Percentiles rank a stretch among this genome's conserved stretches.
Evolutionary conservation across 345 rosid genomes (phyloP).

Genomic region (Kandelia obovata): DNA sequence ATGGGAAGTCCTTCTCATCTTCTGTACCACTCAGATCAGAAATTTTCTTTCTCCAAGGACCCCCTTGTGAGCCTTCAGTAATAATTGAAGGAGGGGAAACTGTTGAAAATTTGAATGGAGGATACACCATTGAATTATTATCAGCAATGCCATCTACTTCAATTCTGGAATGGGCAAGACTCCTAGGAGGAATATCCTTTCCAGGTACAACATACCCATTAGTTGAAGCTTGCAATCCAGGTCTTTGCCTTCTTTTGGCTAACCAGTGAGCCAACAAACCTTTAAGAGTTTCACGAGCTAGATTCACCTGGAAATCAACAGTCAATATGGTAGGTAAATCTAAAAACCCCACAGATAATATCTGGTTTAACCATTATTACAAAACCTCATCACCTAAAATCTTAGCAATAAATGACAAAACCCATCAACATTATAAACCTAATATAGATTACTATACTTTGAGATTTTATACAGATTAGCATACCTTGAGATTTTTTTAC

Average conservation of each 20-base stretch:
- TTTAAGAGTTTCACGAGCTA: conserved; percentile 95
- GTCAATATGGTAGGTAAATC: conserved; percentile 13
- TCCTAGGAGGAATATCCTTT: conserved; percentile 60
- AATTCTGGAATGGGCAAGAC: conserved; percentile 51
- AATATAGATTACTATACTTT: too few relatives aligned
- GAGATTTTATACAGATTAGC: too few relatives aligned
- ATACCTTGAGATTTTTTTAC: too few relatives aligned
- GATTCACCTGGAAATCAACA: conserved; percentile 63
- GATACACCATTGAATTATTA: conserved; percentile 78
- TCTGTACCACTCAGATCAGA: conserved; percentile 85
- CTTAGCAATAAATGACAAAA: too few relatives aligned
- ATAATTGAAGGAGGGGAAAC: conserved; percentile 84
- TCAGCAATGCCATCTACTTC: conserved; percentile 69
- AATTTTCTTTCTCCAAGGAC: conserved; percentile 95
- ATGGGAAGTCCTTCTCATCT: conserved; percentile 92
- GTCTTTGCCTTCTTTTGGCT: conserved; percentile 73
- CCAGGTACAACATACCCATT: conserved; percentile 67
- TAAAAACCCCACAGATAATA: background rate
- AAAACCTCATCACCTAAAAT: too few relatives aligned
- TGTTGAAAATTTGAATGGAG: conserved; percentile 84
- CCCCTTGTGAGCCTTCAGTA: conserved; percentile 97
- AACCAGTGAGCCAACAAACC: conserved; percentile 91
- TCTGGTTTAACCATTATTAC: background rate
- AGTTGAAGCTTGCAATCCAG: conserved; percentile 57
- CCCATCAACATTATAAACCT: too few relatives aligned